A percentile compares a stretch with the other conserved stretches of the same genome.
Evolutionary conservation across 1,284 basidiomycete genomes (phyloP).

Genomic region (Trichosporon faecale): DNA sequence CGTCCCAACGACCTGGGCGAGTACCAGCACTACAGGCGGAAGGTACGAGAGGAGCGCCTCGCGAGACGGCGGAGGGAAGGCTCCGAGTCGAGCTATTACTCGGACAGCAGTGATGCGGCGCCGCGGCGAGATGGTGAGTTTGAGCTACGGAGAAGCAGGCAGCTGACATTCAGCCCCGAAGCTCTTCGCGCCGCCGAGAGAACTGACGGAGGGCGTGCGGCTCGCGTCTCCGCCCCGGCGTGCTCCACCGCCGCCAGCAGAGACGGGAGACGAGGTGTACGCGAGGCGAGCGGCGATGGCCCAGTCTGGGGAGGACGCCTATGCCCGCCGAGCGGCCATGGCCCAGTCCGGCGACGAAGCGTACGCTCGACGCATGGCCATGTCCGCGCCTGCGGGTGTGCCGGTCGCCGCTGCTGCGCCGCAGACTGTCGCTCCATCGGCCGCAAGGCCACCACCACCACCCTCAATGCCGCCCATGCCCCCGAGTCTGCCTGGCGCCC

Average conservation of each 20-base stretch:
- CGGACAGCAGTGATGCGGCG: constrained; percentile 47
- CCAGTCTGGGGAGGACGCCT: constrained; percentile 28
- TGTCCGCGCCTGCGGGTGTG: constrained; percentile 25
- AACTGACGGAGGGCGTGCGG: constrained; percentile 18
- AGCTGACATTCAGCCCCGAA: constrained; percentile 37
- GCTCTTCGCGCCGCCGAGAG: constrained; percentile 47
- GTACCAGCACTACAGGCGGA: constrained; percentile 47
- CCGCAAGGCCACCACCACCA: constrained; percentile 11
- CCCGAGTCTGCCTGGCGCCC: not conserved
- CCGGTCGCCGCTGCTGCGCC: constrained; percentile 14
- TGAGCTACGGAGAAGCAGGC: not conserved
- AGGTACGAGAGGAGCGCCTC: constrained; percentile 37
- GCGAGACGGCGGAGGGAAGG: constrained; percentile 30
- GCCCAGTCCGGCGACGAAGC: constrained; percentile 38
- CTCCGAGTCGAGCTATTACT: constrained; percentile 40
- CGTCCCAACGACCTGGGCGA: constrained; percentile 51
- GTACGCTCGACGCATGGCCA: constrained; percentile 40
- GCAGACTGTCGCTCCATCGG: constrained; percentile 15
- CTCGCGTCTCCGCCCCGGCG: not conserved
- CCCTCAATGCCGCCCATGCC: constrained; percentile 4
- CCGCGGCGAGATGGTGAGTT: constrained; percentile 47
- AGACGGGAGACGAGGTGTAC: constrained; percentile 43
- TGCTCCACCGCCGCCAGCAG: not conserved
- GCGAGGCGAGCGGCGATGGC: constrained; percentile 37
- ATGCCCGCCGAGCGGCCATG: constrained; percentile 26